phyloP scores from a whole-genome alignment of 306 rosid species.

The Neltuma alba region DNA sequence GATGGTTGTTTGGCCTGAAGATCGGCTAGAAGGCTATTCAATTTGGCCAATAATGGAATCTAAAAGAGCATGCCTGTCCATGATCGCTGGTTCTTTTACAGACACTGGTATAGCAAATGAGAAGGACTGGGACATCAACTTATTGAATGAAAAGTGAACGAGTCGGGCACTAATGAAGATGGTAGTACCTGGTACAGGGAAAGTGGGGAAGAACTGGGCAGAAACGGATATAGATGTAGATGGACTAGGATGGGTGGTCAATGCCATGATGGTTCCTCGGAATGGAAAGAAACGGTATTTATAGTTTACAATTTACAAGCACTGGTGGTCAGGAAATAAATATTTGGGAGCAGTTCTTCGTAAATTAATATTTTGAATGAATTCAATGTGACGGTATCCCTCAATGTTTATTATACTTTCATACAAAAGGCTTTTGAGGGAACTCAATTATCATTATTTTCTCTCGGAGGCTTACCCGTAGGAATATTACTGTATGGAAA shows the following conservation, averaged over 20 bases:
- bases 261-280: conserved; percentile 72
- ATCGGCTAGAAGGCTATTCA: conserved; percentile 2
- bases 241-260: conserved; percentile 98
- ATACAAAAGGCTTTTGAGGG: neutral
- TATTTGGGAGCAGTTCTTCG: conserved; percentile 26
- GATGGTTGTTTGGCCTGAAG: neutral
- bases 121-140: conserved; percentile 96
- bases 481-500: neutral
- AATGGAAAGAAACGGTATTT: conserved; percentile 96
- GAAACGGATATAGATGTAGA: conserved; percentile 94
- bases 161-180: conserved; percentile 94
- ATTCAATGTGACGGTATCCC: conserved; percentile 3
- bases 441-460: too few species aligned
- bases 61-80: conserved; percentile 24
- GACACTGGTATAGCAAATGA: conserved; percentile 97
- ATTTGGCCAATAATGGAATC: conserved; percentile 26
- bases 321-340: conserved; percentile 21
- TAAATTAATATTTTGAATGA: conserved; percentile 23
- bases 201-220: conserved; percentile 82
- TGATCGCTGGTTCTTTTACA: conserved; percentile 43
- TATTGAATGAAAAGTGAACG: conserved; percentile 74
- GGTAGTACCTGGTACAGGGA: conserved; percentile 93
- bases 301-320: conserved; percentile 18
- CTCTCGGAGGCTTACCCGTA: conserved; percentile 13
- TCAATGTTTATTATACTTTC: conserved; percentile 17